Evolutionary conservation across 371 early-diverging fungal species (phyloP).

Genomic region (Syncephalis plumigaleata): DNA sequence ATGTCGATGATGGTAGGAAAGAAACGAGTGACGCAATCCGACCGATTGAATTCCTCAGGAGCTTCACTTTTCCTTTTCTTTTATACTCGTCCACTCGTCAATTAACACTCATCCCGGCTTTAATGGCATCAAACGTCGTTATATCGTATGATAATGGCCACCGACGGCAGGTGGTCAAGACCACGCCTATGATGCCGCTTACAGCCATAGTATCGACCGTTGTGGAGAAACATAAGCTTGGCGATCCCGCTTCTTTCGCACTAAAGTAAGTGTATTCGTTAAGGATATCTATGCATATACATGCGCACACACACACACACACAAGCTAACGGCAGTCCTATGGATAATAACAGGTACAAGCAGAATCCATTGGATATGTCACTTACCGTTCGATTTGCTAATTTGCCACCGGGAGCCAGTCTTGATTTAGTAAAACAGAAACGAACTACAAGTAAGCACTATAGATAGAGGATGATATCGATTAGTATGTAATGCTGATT

Average conservation of each 20-base stretch:
- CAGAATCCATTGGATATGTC: slow-evolving; percentile 28
- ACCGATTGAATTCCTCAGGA: no score
- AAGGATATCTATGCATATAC: not conserved
- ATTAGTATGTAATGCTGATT: not conserved
- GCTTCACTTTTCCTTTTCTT: no score
- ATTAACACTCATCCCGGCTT: not conserved
- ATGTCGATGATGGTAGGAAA: no score
- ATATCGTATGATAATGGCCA: slow-evolving; percentile 12
- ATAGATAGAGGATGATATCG: slow-evolving; percentile 4
- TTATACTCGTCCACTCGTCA: no score
- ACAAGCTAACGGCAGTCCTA: no score
- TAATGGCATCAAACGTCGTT: slow-evolving; percentile 20
- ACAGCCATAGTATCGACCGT: slow-evolving; percentile 15
- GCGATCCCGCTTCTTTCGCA: slow-evolving; percentile 16
- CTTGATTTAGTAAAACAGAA: slow-evolving; percentile 19
- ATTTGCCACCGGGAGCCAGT: slow-evolving; percentile 37
- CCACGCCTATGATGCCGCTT: slow-evolving; percentile 18
- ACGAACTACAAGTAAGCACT: slow-evolving; percentile 12
- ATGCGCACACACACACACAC: no score
- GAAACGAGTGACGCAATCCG: no score
- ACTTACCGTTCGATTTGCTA: slow-evolving; percentile 38
- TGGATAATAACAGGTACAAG: slow-evolving; percentile 11
- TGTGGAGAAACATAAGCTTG: slow-evolving; percentile 15
- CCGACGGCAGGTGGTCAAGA: slow-evolving; percentile 18
- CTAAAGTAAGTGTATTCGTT: slow-evolving; percentile 14